Conservation (phyloP, 371 early-diverging fungal species). For the Haplosporangium sp. region DNA sequence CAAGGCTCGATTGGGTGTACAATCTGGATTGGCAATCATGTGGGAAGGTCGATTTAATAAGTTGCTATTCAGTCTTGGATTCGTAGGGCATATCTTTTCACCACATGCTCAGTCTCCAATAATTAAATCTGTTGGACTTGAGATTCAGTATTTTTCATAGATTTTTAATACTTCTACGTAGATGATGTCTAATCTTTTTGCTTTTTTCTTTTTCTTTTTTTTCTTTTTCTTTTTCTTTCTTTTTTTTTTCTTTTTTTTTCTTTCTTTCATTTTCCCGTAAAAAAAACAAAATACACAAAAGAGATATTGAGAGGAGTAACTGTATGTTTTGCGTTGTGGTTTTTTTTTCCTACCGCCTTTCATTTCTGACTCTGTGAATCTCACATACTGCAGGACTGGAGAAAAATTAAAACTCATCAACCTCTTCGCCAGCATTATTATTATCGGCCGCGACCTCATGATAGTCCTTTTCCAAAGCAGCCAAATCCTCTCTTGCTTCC, state of each 20-base stretch:
- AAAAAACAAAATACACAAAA: no score
- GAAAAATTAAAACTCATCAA: no score
- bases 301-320: no score
- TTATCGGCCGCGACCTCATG: slow-evolving; percentile 84
- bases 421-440: no score
- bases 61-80: slow-evolving; percentile 68
- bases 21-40: slow-evolving; percentile 69
- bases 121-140: slow-evolving; percentile 71
- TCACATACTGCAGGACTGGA: no score
- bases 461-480: slow-evolving; percentile 97
- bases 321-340: not conserved
- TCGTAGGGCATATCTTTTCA: slow-evolving; percentile 64
- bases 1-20: slow-evolving; percentile 68
- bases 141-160: slow-evolving; percentile 76
- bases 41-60: slow-evolving; percentile 78
- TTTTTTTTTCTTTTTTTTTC: not conserved
- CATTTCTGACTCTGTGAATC: no score
- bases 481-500: no score
- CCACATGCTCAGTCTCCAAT: slow-evolving; percentile 51
- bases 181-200: not conserved
- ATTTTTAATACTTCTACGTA: no score
- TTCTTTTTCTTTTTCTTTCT: not conserved
- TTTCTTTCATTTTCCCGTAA: no score
- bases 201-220: not conserved
- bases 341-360: no score